Evolutionary conservation across 2,329 filamentous ascomycete species (phyloP).

Genomic region (Fusarium begoniae): DNA sequence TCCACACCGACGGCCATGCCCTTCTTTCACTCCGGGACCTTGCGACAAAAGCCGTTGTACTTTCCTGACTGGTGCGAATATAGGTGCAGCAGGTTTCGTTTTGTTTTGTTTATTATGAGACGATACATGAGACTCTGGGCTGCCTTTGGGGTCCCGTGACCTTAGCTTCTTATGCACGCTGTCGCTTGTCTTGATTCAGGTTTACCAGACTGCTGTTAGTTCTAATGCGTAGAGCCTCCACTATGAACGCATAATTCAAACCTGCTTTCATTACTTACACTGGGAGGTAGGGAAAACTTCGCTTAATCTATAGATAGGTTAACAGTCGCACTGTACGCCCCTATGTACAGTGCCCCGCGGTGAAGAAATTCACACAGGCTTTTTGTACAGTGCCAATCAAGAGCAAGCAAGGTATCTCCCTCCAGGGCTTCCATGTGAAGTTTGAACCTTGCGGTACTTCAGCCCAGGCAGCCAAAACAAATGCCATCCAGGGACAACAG

Average conservation of each 20-base stretch:
- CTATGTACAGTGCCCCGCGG: constrained; percentile 23
- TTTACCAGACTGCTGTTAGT: background rate
- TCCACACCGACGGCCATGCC: constrained; percentile 19
- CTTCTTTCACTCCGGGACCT: background rate
- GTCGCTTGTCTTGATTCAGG: constrained; percentile 9
- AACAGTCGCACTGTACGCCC: constrained; percentile 15
- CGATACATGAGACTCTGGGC: background rate
- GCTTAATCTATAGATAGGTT: constrained; percentile 6
- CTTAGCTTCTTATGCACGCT: background rate
- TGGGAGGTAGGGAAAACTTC: constrained; percentile 14
- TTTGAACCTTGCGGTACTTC: background rate
- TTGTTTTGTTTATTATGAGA: background rate
- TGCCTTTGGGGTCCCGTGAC: background rate
- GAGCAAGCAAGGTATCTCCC: constrained; percentile 1
- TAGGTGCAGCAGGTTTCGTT: background rate
- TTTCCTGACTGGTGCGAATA: background rate
- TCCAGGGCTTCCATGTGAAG: background rate
- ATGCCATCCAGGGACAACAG: constrained; percentile 10
- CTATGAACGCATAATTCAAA: constrained; percentile 15
- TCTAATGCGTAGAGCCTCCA: constrained; percentile 1
- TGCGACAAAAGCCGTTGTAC: background rate
- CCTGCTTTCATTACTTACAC: background rate
- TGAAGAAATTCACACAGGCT: constrained; percentile 28
- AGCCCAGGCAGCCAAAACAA: background rate
- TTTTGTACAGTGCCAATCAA: constrained; percentile 12